Percentiles rank a stretch among this genome's conserved stretches.
Evolutionary conservation across 2,329 filamentous ascomycete species (phyloP).

Genomic region (Fusarium lyarnte): DNA sequence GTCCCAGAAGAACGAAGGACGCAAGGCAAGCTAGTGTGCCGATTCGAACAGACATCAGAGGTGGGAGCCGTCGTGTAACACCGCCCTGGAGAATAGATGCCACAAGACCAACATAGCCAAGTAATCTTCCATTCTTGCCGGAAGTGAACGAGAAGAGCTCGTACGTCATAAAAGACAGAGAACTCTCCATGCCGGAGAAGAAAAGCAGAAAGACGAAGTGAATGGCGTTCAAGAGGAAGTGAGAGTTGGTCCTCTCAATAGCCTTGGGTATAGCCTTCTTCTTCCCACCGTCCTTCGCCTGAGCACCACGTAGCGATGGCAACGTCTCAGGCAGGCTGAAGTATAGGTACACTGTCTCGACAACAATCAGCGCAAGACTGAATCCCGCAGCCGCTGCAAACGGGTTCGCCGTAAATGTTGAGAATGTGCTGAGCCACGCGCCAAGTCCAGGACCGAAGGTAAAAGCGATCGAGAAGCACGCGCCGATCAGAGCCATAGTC

Average conservation of each 20-base stretch:
- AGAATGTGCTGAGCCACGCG: slow-evolving; percentile 82
- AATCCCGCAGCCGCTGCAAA: slow-evolving; percentile 94
- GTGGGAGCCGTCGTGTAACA: slow-evolving; percentile 86
- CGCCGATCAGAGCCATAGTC: slow-evolving; percentile 96
- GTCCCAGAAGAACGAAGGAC: slow-evolving; percentile 82
- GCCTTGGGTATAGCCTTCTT: slow-evolving; percentile 37
- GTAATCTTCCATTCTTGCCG: slow-evolving; percentile 81
- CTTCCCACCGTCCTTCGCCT: slow-evolving; percentile 32
- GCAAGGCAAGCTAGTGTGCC: slow-evolving; percentile 81
- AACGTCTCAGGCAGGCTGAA: slow-evolving; percentile 86
- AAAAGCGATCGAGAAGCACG: slow-evolving; percentile 96
- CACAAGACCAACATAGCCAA: slow-evolving; percentile 91
- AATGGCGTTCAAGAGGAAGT: slow-evolving; percentile 80
- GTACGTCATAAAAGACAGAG: slow-evolving; percentile 95
- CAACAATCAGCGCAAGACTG: slow-evolving; percentile 82
- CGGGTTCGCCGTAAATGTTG: slow-evolving; percentile 84
- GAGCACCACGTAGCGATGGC: slow-evolving; percentile 61
- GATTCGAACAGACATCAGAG: slow-evolving; percentile 79
- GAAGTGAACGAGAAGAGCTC: slow-evolving; percentile 88
- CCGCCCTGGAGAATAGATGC: slow-evolving; percentile 93
- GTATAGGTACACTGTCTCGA: slow-evolving; percentile 91
- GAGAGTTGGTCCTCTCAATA: slow-evolving; percentile 78
- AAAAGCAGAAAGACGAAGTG: slow-evolving; percentile 95
- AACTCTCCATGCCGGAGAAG: slow-evolving; percentile 98
- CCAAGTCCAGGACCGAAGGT: slow-evolving; percentile 95